These are phyloP conservation scores for Fraxinus xanthoxyloides DNA, from an alignment of 305 asterid genomes.

Conservation along the genomic window DNA sequence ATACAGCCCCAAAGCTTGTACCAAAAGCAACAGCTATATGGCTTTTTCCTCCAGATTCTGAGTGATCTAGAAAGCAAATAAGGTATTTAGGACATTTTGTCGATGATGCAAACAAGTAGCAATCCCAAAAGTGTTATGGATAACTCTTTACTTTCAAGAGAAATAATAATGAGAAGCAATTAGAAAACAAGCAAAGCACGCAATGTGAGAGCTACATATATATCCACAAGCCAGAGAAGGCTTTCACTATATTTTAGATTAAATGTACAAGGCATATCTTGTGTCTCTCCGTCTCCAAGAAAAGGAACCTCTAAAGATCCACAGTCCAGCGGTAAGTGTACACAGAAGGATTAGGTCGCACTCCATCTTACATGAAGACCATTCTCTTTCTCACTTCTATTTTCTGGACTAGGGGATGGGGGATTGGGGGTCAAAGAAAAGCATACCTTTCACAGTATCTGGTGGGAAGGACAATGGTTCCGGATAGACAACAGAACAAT, in stretches of 20 bases:
- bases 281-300: background rate
- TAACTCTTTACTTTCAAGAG: background rate
- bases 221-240: background rate
- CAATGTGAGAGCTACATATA: background rate
- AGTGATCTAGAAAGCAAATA: slow-evolving; percentile 40
- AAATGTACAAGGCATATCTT: background rate
- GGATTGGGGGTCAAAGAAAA: background rate
- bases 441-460: slow-evolving; percentile 52
- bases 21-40: slow-evolving; percentile 67
- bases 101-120: background rate
- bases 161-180: background rate
- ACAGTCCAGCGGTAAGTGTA: background rate
- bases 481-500: slow-evolving; percentile 72
- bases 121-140: background rate
- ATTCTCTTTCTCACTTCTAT: background rate
- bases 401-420: background rate
- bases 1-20: slow-evolving; percentile 64
- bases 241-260: background rate
- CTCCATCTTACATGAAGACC: background rate
- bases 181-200: background rate
- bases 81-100: background rate
- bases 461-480: slow-evolving; percentile 85
- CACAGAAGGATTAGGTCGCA: background rate
- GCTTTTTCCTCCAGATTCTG: slow-evolving; percentile 46
- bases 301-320: background rate